phyloP scores from a whole-genome alignment of 1,284 basidiomycete genomes.

The Cerrena zonata region DNA sequence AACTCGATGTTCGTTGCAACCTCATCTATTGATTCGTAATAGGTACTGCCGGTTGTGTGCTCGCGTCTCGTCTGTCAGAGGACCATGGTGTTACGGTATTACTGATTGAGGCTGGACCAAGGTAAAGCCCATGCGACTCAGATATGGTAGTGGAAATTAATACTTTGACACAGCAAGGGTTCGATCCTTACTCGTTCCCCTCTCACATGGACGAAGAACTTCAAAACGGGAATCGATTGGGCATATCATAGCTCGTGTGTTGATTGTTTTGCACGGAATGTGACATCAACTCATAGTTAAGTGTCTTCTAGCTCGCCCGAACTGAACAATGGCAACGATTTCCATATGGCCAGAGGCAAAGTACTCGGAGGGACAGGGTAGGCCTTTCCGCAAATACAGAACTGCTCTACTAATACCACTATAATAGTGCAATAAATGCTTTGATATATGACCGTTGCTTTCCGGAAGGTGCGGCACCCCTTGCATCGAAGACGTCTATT shows the following conservation, averaged over 20 bases:
- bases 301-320: constrained; percentile 17
- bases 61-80: constrained; percentile 27
- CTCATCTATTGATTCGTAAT: background rate
- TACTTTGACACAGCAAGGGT: constrained; percentile 6
- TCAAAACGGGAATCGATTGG: constrained; percentile 25
- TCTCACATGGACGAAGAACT: constrained; percentile 19
- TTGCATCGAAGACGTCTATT: too few relatives aligned
- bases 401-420: background rate
- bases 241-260: constrained; percentile 21
- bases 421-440: constrained; percentile 22
- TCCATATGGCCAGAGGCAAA: constrained; percentile 30
- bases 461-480: constrained; percentile 21
- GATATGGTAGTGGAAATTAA: background rate
- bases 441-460: constrained; percentile 24
- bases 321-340: constrained; percentile 16
- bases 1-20: constrained; percentile 2
- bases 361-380: constrained; percentile 31
- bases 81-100: constrained; percentile 22
- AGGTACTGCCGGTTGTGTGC: constrained; percentile 29
- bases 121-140: constrained; percentile 15
- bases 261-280: background rate
- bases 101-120: constrained; percentile 27
- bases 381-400: background rate
- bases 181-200: constrained; percentile 21
- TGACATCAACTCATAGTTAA: background rate